Percentiles rank a stretch among this genome's conserved stretches.
Evolutionary conservation across 768 basidiomycete species (phyloP).

Genomic region (Crassisporium funariophilum): DNA sequence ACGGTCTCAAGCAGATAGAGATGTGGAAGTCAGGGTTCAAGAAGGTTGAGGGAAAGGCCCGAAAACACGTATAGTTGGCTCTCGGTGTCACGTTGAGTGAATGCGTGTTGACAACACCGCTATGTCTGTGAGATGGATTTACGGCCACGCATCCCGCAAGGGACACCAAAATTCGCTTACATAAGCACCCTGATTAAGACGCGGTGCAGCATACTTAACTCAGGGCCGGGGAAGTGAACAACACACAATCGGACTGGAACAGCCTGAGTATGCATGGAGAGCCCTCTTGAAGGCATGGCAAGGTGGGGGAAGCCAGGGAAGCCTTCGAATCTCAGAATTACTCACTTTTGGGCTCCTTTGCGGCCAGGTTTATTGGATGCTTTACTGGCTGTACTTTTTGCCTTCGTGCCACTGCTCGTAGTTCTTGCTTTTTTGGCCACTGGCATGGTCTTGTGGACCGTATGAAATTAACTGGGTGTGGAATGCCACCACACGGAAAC

Average conservation of each 20-base stretch:
- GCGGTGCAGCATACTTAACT: too few species aligned
- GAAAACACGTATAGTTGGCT: too few species aligned
- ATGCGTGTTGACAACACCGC: slow-evolving; percentile 1
- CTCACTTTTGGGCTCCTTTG: background rate
- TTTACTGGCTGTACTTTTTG: slow-evolving; percentile 8
- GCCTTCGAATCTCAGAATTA: background rate
- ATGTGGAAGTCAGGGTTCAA: slow-evolving; percentile 10
- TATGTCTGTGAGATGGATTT: slow-evolving; percentile 5
- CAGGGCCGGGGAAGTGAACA: background rate
- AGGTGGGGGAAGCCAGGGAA: too few species aligned
- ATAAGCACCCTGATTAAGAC: slow-evolving; percentile 3
- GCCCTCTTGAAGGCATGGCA: background rate
- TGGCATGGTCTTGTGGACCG: slow-evolving; percentile 14
- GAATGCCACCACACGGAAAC: background rate
- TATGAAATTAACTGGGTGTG: background rate
- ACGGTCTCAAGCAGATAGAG: slow-evolving; percentile 25
- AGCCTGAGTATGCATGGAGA: background rate
- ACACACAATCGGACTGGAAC: slow-evolving; percentile 1
- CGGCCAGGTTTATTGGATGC: background rate
- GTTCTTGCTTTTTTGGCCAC: slow-evolving; percentile 45
- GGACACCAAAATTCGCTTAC: background rate
- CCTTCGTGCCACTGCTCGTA: slow-evolving; percentile 22
- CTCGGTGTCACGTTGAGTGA: too few species aligned
- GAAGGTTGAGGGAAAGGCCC: slow-evolving; percentile 9
- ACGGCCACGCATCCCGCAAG: slow-evolving; percentile 4